Percentiles rank a stretch among this genome's conserved stretches.
These are phyloP conservation scores for Cnidoscolus chayamansa DNA, from an alignment of 441 rosid genomes.

Conservation along the genomic window DNA sequence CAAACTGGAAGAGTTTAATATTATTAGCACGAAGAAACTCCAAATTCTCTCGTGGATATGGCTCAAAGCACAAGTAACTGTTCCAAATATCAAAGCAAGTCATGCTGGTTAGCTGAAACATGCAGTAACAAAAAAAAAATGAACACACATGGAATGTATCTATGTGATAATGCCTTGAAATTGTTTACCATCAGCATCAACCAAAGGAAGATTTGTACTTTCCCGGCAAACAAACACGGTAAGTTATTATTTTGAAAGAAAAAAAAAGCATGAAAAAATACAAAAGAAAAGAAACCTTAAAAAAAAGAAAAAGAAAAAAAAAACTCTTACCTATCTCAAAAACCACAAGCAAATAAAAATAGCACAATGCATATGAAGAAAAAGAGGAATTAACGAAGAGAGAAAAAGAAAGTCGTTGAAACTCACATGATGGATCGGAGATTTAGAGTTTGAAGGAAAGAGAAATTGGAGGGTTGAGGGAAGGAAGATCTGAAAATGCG, in stretches of 20 bases:
- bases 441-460: conserved; percentile 56
- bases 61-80: conserved; percentile 87
- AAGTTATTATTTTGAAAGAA: neutral
- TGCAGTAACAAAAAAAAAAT: too few relatives aligned
- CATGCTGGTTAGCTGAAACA: too few relatives aligned
- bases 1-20: conserved; percentile 73
- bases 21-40: conserved; percentile 53
- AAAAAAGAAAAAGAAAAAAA: neutral
- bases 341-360: neutral
- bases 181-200: too few relatives aligned
- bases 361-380: too few relatives aligned
- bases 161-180: too few relatives aligned
- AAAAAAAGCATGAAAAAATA: neutral
- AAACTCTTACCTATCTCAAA: neutral
- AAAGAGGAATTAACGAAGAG: conserved; percentile 7
- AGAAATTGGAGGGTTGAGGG: conserved; percentile 58
- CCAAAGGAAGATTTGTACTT: neutral
- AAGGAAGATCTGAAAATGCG: conserved; percentile 72
- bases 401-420: neutral
- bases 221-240: neutral
- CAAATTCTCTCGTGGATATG: conserved; percentile 74
- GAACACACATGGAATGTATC: too few relatives aligned
- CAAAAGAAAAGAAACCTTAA: too few relatives aligned
- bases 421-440: conserved; percentile 78
- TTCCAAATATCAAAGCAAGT: neutral